A percentile compares a stretch with the other conserved stretches of the same genome.
Conservation (phyloP, 1,284 basidiomycete genomes). For the Papiliotrema fonsecae region DNA sequence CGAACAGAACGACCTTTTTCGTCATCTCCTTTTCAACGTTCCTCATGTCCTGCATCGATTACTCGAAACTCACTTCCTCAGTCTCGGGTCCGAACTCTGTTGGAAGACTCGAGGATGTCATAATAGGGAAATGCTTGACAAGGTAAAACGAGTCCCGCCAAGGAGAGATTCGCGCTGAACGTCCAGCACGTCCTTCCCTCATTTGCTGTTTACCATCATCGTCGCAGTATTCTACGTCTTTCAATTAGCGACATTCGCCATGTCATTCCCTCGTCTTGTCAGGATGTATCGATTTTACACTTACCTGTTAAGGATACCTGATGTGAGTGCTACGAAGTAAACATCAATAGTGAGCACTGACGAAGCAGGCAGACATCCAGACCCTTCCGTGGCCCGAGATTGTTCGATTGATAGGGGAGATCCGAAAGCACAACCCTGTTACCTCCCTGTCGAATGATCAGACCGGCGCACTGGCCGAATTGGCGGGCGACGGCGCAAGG, state of each 20-base stretch:
- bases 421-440: slow-evolving; percentile 83
- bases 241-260: slow-evolving; percentile 52
- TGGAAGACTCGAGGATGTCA: slow-evolving; percentile 64
- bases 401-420: slow-evolving; percentile 78
- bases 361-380: slow-evolving; percentile 96
- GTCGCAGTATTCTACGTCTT: slow-evolving; percentile 74
- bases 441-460: slow-evolving; percentile 62
- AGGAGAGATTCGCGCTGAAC: slow-evolving; percentile 7
- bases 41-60: slow-evolving; percentile 90
- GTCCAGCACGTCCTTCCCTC: slow-evolving; percentile 29
- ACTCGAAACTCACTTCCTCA: slow-evolving; percentile 59
- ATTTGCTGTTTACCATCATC: slow-evolving; percentile 66
- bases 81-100: slow-evolving; percentile 37
- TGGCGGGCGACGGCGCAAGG: slow-evolving; percentile 25
- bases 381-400: slow-evolving; percentile 96
- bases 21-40: slow-evolving; percentile 97
- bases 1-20: slow-evolving; percentile 85
- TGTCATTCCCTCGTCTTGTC: slow-evolving; percentile 63
- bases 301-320: slow-evolving; percentile 55
- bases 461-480: slow-evolving; percentile 44
- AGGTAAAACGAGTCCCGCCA: slow-evolving; percentile 56
- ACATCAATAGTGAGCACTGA: slow-evolving; percentile 56
- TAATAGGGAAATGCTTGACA: slow-evolving; percentile 73
- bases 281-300: slow-evolving; percentile 87
- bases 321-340: slow-evolving; percentile 50